Base-by-base conservation (phyloP, 805 yeast species). In the Helenozyma rhizophorensis region DNA sequence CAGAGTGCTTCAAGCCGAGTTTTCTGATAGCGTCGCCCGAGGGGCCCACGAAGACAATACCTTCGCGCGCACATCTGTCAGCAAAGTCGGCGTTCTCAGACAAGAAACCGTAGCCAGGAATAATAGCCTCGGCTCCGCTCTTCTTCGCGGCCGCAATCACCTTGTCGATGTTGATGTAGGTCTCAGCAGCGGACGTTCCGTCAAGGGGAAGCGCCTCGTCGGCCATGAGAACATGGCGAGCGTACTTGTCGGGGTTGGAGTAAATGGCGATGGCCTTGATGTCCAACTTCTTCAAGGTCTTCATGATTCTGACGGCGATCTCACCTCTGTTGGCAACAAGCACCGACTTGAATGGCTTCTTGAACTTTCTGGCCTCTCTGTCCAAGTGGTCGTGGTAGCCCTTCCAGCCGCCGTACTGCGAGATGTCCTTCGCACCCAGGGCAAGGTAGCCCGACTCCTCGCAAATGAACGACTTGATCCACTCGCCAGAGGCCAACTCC, bases 281-380 rank as follows among this genome's bases (percentile, higher is more conserved):
- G 3, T 78, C 78, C 43, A 93, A 57, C 57, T 81, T 82, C 59
- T 84, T 85, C 54, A 90, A 68, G 13, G 98, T 89, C 54, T 76
- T 82, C 53, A 90, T 87, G 48, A 93, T 87, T 52, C 98, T 72
- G 19, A 89, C 97, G 2, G 98, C 97, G 51, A 90, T 90, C 63
- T 90, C 98, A 57, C 97, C 97, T 64, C 98, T 77, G 68, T 90
- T 90, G 25, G 97, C 97, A 34, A 90, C 93, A 35, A 90, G 71
- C n/a, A 90, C 96, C 9, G 82, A 74, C 14, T 78, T 69, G 62
- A 88, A 87, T 1, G 94, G 93, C 50, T 74, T 76, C 36, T 50
- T 51, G 27, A 29, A 40, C 40, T 43, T 44, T 21, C 34, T 33
- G 37, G 62, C 62, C 24, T 52, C 51, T 14, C 50, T 49, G 14